Evolutionary conservation across 768 basidiomycete species (phyloP), one percentile per base, ranked within the genome.

Genomic region (Auricularia heimuer): DNA sequence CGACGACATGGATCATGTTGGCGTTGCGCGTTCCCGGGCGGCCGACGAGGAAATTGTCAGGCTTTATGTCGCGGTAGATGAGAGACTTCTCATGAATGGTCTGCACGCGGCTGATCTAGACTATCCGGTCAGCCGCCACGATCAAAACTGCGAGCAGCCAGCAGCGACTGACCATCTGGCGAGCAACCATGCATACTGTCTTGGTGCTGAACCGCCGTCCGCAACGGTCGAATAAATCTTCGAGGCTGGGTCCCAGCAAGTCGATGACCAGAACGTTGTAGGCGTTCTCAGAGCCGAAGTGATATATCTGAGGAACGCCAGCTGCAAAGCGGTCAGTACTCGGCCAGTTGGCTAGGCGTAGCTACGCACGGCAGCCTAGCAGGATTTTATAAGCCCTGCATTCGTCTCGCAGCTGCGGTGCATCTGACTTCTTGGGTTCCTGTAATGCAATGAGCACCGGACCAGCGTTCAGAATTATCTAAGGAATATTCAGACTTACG

Each of bases 231-330:
- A 99, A 99, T 64, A 99, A 81, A 75, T 99, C 97, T 77, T 99
- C 97, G 68, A 99, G 76, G 74, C 91, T 94, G 11, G 96, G 96
- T 3, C 97, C 97, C 39, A 99, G 84, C 42, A 99, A 84, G 79
- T 99, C 97, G 72, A 99, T 98, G 69, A 99, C 95, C 67, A 99
- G 85, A 68, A 99, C 95, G 73, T 99, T 98, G 80, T 99, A 95
- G 35, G 98, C 83, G 14, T 91, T 97, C 77, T 99, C 97, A 77
- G 98, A 95, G 61, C 97, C 97, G 75, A 98, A 99, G 78, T 99
- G 96, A 80, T 98, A 98, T 76, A 99, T 98, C 79, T 98, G 95
- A 34, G 95, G 96, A 61, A 99, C 96, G 24, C 97, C 96, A 68
- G 87, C 95, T 98, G 76, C 64, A 68, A 65, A 69, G 51, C 54